Base-by-base conservation (phyloP, 148 eudicot genomes). In the Chenopodium formosanum region DNA sequence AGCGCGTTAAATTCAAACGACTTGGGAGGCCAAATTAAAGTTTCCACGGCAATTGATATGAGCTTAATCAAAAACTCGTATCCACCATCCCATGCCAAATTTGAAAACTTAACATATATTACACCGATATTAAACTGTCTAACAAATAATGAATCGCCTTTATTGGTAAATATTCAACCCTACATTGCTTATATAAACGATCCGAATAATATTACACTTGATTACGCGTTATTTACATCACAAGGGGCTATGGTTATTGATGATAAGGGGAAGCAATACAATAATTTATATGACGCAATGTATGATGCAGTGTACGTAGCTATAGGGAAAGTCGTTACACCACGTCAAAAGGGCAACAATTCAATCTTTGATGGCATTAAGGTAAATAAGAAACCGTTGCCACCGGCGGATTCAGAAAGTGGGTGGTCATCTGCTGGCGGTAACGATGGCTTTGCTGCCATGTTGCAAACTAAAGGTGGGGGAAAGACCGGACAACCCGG, bases 101-200 rank as follows among this genome's bases (percentile, higher is more conserved):
- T 88, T 27, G 25, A 7, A 2, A 79, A 77, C 31, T 9, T 40
- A 46, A 27, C 67, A 0, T 77, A 46, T 72, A 82, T 84, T 56
- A 25, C 56, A 0, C 85, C 85, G 0, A 82, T 88, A 23, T 64
- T 86, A 2, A 65, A 68, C 25, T 86, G 86, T 58, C 76, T 88
- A 0, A 44, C 34, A 2, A 12, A 20, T 27, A 79, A 80, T 16
- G 80, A 79, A 20, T 74, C 83, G 0, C 88, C 88, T 0, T 63
- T 88, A 31, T 73, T 88, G 22, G 84, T 62, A 37, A 88, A 86
- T 71, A 74, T 88, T 20, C 76, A 86, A 79, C 81, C 89, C 2
- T 86, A 81, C 68, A 58, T 79, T 69, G 44, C 77, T 9, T 50
- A 73, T 63, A 20, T 65, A 11, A 20, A 53, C 2, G 46, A 76